Percentiles rank a stretch among this genome's conserved stretches.
Evolutionary conservation across 2,329 filamentous ascomycete species (phyloP).

Genomic region (Ustilaginoidea virens): DNA sequence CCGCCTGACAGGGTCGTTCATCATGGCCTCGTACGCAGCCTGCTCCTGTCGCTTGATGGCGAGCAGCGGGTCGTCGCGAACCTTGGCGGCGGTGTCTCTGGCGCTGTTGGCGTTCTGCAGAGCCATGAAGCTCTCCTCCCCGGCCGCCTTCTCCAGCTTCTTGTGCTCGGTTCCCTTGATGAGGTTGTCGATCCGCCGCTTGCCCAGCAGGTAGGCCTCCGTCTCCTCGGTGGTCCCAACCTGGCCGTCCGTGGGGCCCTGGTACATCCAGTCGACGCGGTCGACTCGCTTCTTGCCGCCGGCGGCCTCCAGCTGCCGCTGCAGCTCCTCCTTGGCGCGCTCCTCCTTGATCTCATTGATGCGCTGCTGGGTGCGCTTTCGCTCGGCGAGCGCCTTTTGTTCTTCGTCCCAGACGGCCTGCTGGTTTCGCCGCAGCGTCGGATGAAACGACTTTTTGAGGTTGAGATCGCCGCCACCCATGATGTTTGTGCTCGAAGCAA

Average conservation of each 20-base stretch:
- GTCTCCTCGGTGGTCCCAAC: constrained; percentile 73
- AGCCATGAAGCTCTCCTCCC: constrained; percentile 43
- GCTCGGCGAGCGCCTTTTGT: constrained; percentile 81
- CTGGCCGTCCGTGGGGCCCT: constrained; percentile 65
- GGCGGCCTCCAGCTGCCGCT: constrained; percentile 75
- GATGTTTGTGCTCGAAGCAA: constrained; percentile 27
- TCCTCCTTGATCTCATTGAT: constrained; percentile 91
- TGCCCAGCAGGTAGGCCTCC: constrained; percentile 85
- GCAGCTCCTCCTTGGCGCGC: constrained; percentile 78
- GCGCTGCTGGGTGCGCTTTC: constrained; percentile 83
- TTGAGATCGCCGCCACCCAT: constrained; percentile 96
- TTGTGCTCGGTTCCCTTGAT: constrained; percentile 70
- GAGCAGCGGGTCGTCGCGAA: constrained; percentile 78
- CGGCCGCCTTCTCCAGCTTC: constrained; percentile 61
- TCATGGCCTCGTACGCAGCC: constrained; percentile 63
- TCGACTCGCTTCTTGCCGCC: constrained; percentile 68
- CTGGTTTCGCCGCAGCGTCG: constrained; percentile 80
- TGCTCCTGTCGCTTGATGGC: constrained; percentile 90
- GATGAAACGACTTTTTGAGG: constrained; percentile 91
- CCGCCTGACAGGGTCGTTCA: constrained; percentile 58
- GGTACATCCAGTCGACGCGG: constrained; percentile 97
- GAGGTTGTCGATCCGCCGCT: constrained; percentile 72
- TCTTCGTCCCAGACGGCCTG: constrained; percentile 82
- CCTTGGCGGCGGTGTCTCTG: constrained; percentile 71
- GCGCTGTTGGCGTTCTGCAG: constrained; percentile 55